phyloP scores from a whole-genome alignment of 352 stramenopile genomes.

The Phytophthora meadii region DNA sequence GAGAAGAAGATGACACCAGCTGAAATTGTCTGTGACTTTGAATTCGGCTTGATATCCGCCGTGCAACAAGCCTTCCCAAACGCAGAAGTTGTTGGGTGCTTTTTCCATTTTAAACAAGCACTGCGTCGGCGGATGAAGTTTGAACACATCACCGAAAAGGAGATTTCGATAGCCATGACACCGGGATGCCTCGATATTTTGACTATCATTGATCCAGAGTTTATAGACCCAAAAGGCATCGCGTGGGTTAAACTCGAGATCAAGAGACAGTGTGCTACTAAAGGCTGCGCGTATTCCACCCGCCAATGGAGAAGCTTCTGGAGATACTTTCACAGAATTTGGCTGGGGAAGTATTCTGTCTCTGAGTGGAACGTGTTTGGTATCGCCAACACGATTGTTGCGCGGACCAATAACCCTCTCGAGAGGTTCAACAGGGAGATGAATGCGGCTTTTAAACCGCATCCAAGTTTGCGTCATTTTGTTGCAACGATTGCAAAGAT shows the following conservation, averaged over 20 bases:
- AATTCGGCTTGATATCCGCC: slow-evolving; percentile 5
- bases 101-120: slow-evolving; percentile 22
- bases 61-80: slow-evolving; percentile 7
- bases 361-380: slow-evolving; percentile 28
- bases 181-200: background rate
- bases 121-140: slow-evolving; percentile 3
- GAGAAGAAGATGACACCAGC: slow-evolving; percentile 7
- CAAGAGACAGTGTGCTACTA: background rate
- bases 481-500: no score
- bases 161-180: background rate
- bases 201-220: slow-evolving; percentile 1
- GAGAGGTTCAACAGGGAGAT: slow-evolving; percentile 29
- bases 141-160: background rate
- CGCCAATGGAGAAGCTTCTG: slow-evolving; percentile 14
- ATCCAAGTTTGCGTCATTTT: no score
- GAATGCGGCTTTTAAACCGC: no score
- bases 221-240: slow-evolving; percentile 11
- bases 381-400: slow-evolving; percentile 17
- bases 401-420: slow-evolving; percentile 29
- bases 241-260: slow-evolving; percentile 14
- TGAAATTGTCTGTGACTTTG: slow-evolving; percentile 13
- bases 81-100: slow-evolving; percentile 10
- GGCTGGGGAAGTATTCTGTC: slow-evolving; percentile 4
- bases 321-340: slow-evolving; percentile 22
- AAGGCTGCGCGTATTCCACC: background rate